phyloP scores from a whole-genome alignment of 2,329 filamentous ascomycete species.

The Fusarium sp. region DNA sequence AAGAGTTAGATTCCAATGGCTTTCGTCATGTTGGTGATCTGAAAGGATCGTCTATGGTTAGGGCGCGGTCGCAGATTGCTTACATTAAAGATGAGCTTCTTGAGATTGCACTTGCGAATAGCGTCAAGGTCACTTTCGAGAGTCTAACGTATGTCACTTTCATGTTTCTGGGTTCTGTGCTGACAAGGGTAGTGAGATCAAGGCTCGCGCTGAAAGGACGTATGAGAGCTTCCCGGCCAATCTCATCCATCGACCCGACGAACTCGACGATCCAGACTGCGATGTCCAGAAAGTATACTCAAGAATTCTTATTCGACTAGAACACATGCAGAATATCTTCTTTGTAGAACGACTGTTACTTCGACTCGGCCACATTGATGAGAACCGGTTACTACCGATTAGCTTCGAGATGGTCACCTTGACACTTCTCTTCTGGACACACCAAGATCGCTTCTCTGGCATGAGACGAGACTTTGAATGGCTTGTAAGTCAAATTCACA shows the following conservation, averaged over 20 bases:
- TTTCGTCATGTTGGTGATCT: slow-evolving; percentile 60
- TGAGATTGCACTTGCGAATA: slow-evolving; percentile 60
- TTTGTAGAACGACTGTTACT: slow-evolving; percentile 66
- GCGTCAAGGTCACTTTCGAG: slow-evolving; percentile 19
- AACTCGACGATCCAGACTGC: slow-evolving; percentile 47
- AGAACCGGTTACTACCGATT: slow-evolving; percentile 53
- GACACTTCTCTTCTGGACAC: slow-evolving; percentile 59
- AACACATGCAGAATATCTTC: slow-evolving; percentile 66
- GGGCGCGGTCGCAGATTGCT: slow-evolving; percentile 59
- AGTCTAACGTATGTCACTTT: slow-evolving; percentile 25
- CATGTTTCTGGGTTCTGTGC: accelerated
- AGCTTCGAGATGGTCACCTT: slow-evolving; percentile 59
- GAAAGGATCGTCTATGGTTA: slow-evolving; percentile 54
- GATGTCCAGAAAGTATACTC: slow-evolving; percentile 50
- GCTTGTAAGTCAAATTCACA: slow-evolving; percentile 50
- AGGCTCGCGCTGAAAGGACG: slow-evolving; percentile 46
- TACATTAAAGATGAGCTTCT: slow-evolving; percentile 67
- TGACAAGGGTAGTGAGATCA: slow-evolving; percentile 46
- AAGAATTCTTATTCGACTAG: slow-evolving; percentile 57
- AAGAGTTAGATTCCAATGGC: slow-evolving; percentile 56
- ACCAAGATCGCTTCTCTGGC: slow-evolving; percentile 55
- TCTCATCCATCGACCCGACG: slow-evolving; percentile 51
- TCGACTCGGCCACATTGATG: slow-evolving; percentile 51
- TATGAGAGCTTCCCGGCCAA: slow-evolving; percentile 50
- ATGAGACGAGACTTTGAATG: slow-evolving; percentile 58